Conservation (phyloP, 2,329 filamentous ascomycete species). For the Sporothrix curviconia region DNA sequence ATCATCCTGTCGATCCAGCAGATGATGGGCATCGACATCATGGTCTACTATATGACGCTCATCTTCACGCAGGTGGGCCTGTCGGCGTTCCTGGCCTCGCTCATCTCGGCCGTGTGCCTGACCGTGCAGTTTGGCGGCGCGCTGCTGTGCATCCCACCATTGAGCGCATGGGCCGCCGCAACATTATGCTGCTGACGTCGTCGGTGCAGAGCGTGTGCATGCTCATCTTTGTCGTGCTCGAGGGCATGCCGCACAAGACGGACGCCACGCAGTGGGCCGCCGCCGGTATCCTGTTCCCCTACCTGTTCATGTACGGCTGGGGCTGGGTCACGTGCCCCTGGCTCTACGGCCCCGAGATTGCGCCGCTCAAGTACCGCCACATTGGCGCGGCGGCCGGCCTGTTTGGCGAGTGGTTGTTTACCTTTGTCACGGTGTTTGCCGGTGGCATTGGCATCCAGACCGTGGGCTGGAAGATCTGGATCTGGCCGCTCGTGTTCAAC, state of each 20-base stretch:
- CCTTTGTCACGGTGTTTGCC: neutral
- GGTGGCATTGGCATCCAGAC: constrained; percentile 1
- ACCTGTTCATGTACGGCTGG: neutral
- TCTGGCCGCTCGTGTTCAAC: constrained; percentile 4
- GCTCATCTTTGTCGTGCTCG: neutral
- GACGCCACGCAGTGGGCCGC: neutral
- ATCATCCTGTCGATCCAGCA: constrained; percentile 3
- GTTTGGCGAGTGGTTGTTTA: neutral
- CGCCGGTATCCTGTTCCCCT: neutral
- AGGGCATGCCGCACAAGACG: neutral
- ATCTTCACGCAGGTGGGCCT: neutral
- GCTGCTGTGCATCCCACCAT: neutral
- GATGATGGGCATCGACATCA: neutral
- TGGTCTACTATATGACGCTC: neutral
- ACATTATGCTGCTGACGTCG: neutral
- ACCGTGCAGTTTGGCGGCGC: neutral
- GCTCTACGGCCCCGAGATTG: neutral
- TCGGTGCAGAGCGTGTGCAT: neutral
- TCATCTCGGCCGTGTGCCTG: neutral
- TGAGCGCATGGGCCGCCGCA: neutral
- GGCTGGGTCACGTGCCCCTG: constrained; percentile 1
- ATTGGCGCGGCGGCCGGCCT: neutral
- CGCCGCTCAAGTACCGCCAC: neutral
- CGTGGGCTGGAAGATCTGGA: neutral
- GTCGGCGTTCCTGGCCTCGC: neutral